Conservation (phyloP, 2,329 filamentous ascomycete species). For the Colletotrichum filicis region DNA sequence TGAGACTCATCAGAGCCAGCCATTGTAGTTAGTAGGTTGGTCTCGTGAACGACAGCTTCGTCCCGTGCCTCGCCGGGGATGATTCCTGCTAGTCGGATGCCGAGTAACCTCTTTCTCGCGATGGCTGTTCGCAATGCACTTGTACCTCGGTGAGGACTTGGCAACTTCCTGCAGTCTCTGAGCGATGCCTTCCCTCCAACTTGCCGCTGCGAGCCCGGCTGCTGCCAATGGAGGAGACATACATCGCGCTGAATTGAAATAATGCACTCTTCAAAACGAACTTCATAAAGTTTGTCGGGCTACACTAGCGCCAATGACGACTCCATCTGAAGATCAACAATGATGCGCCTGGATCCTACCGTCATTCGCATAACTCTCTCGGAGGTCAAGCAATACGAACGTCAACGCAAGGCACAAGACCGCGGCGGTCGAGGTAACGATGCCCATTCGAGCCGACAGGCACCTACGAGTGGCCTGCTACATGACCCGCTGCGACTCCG, state of each 20-base stretch:
- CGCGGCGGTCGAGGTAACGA: not conserved
- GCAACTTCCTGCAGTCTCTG: not conserved
- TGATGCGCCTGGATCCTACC: constrained; percentile 55
- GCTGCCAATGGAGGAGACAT: not conserved
- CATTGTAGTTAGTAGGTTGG: not conserved
- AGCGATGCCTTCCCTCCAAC: not conserved
- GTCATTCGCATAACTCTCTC: constrained; percentile 51
- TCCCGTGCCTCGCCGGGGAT: not conserved
- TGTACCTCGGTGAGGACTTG: not conserved
- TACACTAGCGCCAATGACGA: too few relatives aligned
- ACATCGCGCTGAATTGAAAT: not conserved
- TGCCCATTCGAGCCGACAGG: too few relatives aligned
- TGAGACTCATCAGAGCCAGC: not conserved
- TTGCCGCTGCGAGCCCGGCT: not conserved
- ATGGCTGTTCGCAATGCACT: too few relatives aligned
- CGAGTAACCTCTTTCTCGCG: not conserved
- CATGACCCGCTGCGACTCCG: not conserved
- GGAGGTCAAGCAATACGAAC: constrained; percentile 41
- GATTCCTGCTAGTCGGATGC: not conserved
- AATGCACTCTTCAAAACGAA: not conserved
- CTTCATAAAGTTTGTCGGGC: not conserved
- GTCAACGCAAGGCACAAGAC: not conserved
- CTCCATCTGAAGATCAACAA: constrained; percentile 36
- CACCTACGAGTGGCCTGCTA: not conserved
- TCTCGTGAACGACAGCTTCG: not conserved